Evolutionary conservation across 768 basidiomycete species (phyloP).

Genomic region (Amanita inopinata): DNA sequence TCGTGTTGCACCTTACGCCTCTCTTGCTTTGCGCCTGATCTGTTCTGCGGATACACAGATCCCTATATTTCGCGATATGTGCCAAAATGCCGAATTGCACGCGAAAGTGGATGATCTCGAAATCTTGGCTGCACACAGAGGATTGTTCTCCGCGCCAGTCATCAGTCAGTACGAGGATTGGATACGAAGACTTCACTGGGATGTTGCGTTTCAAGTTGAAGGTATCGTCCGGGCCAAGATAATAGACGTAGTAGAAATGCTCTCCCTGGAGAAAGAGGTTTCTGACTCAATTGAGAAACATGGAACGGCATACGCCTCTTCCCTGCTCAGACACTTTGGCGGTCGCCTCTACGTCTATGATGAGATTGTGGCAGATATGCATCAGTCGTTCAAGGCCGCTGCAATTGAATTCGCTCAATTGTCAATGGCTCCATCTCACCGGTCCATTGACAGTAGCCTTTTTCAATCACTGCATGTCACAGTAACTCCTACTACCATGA

Average conservation of each 20-base stretch:
- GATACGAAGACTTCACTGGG: conserved; percentile 32
- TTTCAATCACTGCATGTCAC: conserved; percentile 37
- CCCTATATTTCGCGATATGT: conserved; percentile 27
- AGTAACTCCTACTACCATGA: conserved; percentile 46
- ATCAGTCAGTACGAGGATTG: conserved; percentile 23
- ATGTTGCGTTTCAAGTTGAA: conserved; percentile 54
- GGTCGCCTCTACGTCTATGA: conserved; percentile 18
- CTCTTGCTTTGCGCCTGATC: conserved; percentile 41
- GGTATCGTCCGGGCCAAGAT: conserved; percentile 27
- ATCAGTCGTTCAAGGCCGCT: conserved; percentile 21
- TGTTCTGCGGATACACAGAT: conserved; percentile 27
- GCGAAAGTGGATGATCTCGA: conserved; percentile 22
- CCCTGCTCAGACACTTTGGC: conserved; percentile 25
- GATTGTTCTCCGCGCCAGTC: conserved; percentile 31
- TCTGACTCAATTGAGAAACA: conserved; percentile 17
- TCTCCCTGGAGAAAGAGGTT: conserved; percentile 29
- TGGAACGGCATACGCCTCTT: conserved; percentile 26
- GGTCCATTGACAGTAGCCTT: conserved; percentile 23
- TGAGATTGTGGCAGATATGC: conserved; percentile 18
- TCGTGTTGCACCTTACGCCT: conserved; percentile 39
- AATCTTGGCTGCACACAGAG: conserved; percentile 29
- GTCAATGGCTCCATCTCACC: conserved; percentile 15
- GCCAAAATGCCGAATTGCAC: conserved; percentile 28
- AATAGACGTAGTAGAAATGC: conserved; percentile 44
- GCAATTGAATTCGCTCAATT: conserved; percentile 18